Base-by-base conservation (phyloP, 768 basidiomycete species). In the Cyclocybe cylindracea region DNA sequence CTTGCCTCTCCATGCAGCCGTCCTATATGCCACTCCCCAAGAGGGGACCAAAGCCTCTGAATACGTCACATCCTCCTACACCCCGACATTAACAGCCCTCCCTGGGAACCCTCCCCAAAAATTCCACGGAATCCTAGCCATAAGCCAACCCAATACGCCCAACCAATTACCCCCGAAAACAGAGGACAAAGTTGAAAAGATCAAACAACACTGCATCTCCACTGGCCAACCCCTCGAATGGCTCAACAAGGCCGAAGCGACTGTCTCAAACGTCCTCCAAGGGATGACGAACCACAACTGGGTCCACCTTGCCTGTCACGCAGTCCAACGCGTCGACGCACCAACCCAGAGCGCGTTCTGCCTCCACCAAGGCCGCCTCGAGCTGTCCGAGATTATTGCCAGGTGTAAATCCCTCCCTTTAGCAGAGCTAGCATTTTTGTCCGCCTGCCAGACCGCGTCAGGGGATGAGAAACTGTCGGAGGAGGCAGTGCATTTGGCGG, bases 391-490 rank as follows among this genome's bases (percentile, higher is more conserved):
- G 14, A 53, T 63, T 19, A 59, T 60, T 42, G 44, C 11, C 58
- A 24, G 24, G 24, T 24, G 24, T 24, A 24, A 51, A 5, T 31
- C 56, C 53, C 37, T 65, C 55, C 39, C 52, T 13, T 11, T 49
- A 52, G 53, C 60, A 39, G 55, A 60, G 33, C 55, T 76, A 29
- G 75, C 72, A 1, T 70, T 74, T 56, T 63, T 77, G 7, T 75
- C 75, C 1, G 74, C 75, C 1, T 77, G 76, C 50, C 65, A 76
- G 47, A 76, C 70, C 10, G 68, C 70, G 2, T 58, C 52, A 10
- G 67, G 71, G 2, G 55, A 60, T 11, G 51, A 62, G 13, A 54
- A 53, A 2, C 48, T 55, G 7, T 40, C 60, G n/a, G 57, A 65
- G 8, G 46, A 60, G 47, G 46, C 61, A 0, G 59, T 75, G 7